Conservation (phyloP, 2,329 filamentous ascomycete species). For the Aspergillus pseudoterreus region DNA sequence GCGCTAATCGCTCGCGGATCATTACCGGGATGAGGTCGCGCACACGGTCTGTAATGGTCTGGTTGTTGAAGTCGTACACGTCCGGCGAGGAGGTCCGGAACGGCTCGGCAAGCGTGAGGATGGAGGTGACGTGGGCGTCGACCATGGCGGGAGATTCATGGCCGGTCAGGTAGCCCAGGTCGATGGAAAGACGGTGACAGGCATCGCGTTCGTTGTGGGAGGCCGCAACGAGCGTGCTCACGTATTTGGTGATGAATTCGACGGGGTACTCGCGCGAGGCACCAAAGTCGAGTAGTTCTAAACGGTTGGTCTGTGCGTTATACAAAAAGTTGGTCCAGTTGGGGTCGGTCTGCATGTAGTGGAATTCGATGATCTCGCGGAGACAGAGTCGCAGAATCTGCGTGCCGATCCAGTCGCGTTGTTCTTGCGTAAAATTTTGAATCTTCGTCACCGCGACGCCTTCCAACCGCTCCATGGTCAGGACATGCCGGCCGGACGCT, state of each 20-base stretch:
- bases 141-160: conserved; percentile 82
- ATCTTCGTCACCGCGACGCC: conserved; percentile 83
- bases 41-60: conserved; percentile 95
- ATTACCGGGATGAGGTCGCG: conserved; percentile 85
- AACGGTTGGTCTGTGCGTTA: conserved; percentile 65
- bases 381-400: conserved; percentile 89
- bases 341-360: conserved; percentile 98
- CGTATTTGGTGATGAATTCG: conserved; percentile 75
- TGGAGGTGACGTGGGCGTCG: conserved; percentile 81
- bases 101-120: conserved; percentile 87
- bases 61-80: conserved; percentile 85
- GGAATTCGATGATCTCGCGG: conserved; percentile 89
- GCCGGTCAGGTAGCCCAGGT: conserved; percentile 88
- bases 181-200: conserved; percentile 66
- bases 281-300: conserved; percentile 94
- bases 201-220: conserved; percentile 62
- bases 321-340: conserved; percentile 99
- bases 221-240: conserved; percentile 75
- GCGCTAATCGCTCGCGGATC: conserved; percentile 81
- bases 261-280: conserved; percentile 82
- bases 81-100: conserved; percentile 74
- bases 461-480: conserved; percentile 90
- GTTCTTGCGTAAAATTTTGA: conserved; percentile 69
- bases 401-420: conserved; percentile 94
- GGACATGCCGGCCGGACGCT: conserved; percentile 78